A percentile compares a stretch with the other conserved stretches of the same genome.
These are phyloP conservation scores for Lachnellula cervina DNA, from an alignment of 2,329 filamentous ascomycete species.

Conservation along the genomic window DNA sequence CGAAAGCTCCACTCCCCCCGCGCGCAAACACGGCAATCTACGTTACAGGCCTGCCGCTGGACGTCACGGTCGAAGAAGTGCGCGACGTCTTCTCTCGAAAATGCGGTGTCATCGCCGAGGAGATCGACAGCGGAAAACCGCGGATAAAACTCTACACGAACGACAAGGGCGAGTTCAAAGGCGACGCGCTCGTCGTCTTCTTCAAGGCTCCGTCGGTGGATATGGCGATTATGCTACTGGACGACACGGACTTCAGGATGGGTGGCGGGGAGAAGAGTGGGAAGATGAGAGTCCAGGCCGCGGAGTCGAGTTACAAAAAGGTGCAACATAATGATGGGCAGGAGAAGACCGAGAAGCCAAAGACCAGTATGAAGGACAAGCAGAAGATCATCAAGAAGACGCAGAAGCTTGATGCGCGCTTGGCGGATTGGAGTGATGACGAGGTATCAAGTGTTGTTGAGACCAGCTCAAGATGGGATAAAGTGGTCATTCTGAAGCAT, in stretches of 20 bases:
- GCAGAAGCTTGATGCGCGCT: conserved; percentile 83
- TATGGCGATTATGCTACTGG: conserved; percentile 74
- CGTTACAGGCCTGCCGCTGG: conserved; percentile 78
- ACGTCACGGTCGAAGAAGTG: conserved; percentile 76
- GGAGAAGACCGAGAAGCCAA: conserved; percentile 44
- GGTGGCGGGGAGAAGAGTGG: conserved; percentile 45
- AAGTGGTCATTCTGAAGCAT: conserved; percentile 80
- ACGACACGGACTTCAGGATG: conserved; percentile 77
- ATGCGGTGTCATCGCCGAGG: conserved; percentile 87
- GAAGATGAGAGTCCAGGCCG: conserved; percentile 74
- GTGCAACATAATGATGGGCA: conserved; percentile 55
- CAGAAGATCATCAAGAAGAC: conserved; percentile 89
- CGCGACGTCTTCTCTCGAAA: conserved; percentile 76
- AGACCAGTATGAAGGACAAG: conserved; percentile 62
- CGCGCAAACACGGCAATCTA: conserved; percentile 85
- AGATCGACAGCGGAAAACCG: conserved; percentile 81
- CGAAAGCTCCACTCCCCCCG: conserved; percentile 31
- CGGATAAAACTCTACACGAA: conserved; percentile 92
- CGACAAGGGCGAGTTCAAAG: conserved; percentile 79
- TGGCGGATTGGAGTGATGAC: conserved; percentile 95
- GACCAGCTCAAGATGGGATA: conserved; percentile 60
- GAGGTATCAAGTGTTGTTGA: conserved; percentile 59
- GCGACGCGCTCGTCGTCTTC: conserved; percentile 88
- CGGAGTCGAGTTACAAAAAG: conserved; percentile 89
- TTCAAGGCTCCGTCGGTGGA: conserved; percentile 92